These are phyloP conservation scores for Coniella vitis DNA, from an alignment of 2,329 filamentous ascomycete genomes.

Conservation along the genomic window DNA sequence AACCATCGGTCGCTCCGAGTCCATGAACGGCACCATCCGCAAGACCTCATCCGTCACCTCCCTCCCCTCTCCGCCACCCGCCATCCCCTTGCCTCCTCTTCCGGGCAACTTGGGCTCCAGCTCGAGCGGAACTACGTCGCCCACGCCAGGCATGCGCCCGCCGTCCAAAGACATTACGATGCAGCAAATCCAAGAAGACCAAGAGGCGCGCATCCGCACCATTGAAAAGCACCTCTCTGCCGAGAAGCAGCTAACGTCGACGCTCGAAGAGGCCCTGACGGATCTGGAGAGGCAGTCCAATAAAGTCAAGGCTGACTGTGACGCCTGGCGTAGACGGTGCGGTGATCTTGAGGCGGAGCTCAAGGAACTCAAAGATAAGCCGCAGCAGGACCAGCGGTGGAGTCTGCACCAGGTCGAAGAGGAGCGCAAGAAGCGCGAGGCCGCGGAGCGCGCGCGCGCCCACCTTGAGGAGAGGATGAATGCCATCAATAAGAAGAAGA, in stretches of 20 bases:
- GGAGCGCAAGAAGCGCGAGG: conserved; percentile 84
- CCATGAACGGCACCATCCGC: conserved; percentile 61
- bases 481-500: conserved; percentile 85
- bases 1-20: conserved; percentile 50
- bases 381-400: conserved; percentile 51
- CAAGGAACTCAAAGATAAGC: conserved; percentile 54
- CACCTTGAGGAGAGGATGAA: conserved; percentile 95
- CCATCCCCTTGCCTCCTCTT: conserved; percentile 89
- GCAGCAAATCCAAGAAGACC: conserved; percentile 83
- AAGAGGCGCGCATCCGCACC: conserved; percentile 87
- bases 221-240: conserved; percentile 96
- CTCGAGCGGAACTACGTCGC: conserved; percentile 29
- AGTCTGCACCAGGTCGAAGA: conserved; percentile 90
- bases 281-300: conserved; percentile 89
- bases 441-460: conserved; percentile 80
- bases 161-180: conserved; percentile 73
- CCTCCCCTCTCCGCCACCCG: conserved; percentile 86
- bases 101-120: conserved; percentile 47
- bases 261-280: conserved; percentile 88
- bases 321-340: conserved; percentile 84
- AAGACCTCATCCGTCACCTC: conserved; percentile 80
- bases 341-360: conserved; percentile 66
- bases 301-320: conserved; percentile 84
- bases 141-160: conserved; percentile 57
- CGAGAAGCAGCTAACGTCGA: conserved; percentile 92